Percentiles rank a stretch among this genome's conserved stretches.
phyloP scores from a whole-genome alignment of 2,329 filamentous ascomycete genomes.

The Leptographium flavum region DNA sequence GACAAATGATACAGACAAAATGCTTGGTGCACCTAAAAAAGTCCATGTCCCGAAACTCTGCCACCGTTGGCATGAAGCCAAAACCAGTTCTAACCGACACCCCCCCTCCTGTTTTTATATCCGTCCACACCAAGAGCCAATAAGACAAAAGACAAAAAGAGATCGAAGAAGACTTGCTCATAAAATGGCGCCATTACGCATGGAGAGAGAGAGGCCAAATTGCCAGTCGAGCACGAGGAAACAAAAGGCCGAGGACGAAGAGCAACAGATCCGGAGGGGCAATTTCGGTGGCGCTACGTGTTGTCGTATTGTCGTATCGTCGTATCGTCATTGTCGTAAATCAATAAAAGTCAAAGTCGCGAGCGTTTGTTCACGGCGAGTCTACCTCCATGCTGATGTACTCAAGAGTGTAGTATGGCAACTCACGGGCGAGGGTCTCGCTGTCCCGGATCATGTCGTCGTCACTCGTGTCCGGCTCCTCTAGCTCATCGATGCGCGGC shows the following conservation, averaged over 20 bases:
- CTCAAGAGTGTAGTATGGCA: constrained; percentile 35
- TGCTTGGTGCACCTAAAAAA: background rate
- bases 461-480: constrained; percentile 33
- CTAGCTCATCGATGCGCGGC: constrained; percentile 37
- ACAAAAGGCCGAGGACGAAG: background rate
- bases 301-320: no score
- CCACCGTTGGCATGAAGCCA: background rate
- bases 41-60: background rate
- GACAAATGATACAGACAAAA: background rate
- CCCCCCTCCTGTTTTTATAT: background rate
- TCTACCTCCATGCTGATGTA: constrained; percentile 39
- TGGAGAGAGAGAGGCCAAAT: background rate
- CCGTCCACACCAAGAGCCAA: background rate
- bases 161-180: background rate
- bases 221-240: background rate
- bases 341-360: no score
- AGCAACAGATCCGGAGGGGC: background rate
- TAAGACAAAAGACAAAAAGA: background rate
- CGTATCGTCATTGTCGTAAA: no score
- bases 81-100: background rate
- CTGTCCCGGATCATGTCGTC: constrained; percentile 16
- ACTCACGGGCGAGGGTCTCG: constrained; percentile 29
- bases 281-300: no score
- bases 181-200: background rate
- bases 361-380: constrained; percentile 13